Evolutionary conservation across 2,329 filamentous ascomycete species (phyloP).

Genomic region (Nectriaceae sp.): DNA sequence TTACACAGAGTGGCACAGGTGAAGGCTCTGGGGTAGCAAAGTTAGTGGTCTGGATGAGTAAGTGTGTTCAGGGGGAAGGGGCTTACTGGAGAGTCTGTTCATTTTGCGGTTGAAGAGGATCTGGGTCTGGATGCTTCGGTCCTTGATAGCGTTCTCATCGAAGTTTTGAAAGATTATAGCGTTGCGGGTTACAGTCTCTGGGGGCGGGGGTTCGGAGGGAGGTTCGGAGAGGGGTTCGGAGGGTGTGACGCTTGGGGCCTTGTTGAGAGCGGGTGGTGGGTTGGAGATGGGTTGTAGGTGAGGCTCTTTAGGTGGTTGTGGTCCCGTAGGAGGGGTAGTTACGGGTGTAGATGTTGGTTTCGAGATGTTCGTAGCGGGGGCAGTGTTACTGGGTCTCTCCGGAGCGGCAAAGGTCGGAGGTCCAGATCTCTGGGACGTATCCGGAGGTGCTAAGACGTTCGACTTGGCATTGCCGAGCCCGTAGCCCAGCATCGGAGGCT

Average conservation of each 20-base stretch:
- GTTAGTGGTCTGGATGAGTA: slow-evolving; percentile 6
- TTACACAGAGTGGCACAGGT: slow-evolving; percentile 66
- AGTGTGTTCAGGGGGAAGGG: not conserved
- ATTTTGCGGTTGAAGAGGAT: slow-evolving; percentile 62
- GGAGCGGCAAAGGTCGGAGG: slow-evolving; percentile 23
- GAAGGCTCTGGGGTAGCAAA: slow-evolving; percentile 45
- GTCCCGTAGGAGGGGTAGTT: not conserved
- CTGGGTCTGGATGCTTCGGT: slow-evolving; percentile 58
- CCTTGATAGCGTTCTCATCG: slow-evolving; percentile 56
- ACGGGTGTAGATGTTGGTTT: slow-evolving; percentile 2
- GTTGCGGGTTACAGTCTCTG: slow-evolving; percentile 51
- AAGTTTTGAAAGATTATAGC: slow-evolving; percentile 64
- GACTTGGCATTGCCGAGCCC: slow-evolving; percentile 36
- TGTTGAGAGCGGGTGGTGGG: slow-evolving; percentile 4
- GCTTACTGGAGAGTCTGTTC: slow-evolving; percentile 57
- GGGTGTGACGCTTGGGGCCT: slow-evolving; percentile 12
- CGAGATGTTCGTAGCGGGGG: not conserved
- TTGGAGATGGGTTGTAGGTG: slow-evolving; percentile 13
- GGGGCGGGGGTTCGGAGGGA: slow-evolving; percentile 21
- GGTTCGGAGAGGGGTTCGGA: slow-evolving; percentile 14
- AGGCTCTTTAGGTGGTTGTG: slow-evolving; percentile 1
- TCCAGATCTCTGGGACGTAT: slow-evolving; percentile 35
- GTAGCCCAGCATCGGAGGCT: slow-evolving; percentile 29
- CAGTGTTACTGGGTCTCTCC: slow-evolving; percentile 2
- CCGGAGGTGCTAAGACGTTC: slow-evolving; percentile 48